Evolutionary conservation across 148 eudicot species (phyloP).

Genomic region (Simmondsia chinensis): DNA sequence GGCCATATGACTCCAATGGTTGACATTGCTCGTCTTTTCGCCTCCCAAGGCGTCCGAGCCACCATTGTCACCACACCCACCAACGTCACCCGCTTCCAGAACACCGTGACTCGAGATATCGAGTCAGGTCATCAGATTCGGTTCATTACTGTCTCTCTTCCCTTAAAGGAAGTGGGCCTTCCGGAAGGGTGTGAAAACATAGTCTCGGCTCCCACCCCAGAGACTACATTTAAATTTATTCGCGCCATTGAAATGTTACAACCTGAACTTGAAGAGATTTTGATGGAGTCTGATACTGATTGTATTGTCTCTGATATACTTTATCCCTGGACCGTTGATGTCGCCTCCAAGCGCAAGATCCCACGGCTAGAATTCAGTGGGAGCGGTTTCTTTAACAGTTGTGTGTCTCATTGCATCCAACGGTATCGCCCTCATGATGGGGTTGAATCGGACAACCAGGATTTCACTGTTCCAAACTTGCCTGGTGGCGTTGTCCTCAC

Average conservation of each 20-base stretch:
- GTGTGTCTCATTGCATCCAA: constrained; percentile 23
- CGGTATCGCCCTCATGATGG: constrained; percentile 16
- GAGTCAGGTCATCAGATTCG: constrained; percentile 9
- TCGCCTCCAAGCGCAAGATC: constrained; percentile 14
- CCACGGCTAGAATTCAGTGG: constrained; percentile 50
- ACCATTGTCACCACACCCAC: constrained; percentile 41
- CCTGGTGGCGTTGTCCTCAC: constrained; percentile 26
- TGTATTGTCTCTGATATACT: constrained; percentile 41
- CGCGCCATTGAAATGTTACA: constrained; percentile 35
- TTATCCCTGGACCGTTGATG: constrained; percentile 41
- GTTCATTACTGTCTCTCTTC: constrained; percentile 24
- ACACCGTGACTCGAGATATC: constrained; percentile 13
- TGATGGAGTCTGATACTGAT: constrained; percentile 15
- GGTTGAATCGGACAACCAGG: constrained; percentile 18
- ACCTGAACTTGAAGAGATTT: constrained; percentile 24
- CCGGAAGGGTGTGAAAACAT: constrained; percentile 50
- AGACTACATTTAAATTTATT: constrained; percentile 25
- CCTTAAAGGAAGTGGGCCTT: constrained; percentile 24
- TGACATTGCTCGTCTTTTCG: constrained; percentile 34
- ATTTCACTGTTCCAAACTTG: constrained; percentile 26
- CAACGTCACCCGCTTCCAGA: constrained; percentile 24
- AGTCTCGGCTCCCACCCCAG: constrained; percentile 26
- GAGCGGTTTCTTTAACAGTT: constrained; percentile 34
- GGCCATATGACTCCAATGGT: constrained; percentile 65
- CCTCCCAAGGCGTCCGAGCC: constrained; percentile 21